Base-by-base conservation (phyloP, 768 basidiomycete species). In the Termitomyces sp. region DNA sequence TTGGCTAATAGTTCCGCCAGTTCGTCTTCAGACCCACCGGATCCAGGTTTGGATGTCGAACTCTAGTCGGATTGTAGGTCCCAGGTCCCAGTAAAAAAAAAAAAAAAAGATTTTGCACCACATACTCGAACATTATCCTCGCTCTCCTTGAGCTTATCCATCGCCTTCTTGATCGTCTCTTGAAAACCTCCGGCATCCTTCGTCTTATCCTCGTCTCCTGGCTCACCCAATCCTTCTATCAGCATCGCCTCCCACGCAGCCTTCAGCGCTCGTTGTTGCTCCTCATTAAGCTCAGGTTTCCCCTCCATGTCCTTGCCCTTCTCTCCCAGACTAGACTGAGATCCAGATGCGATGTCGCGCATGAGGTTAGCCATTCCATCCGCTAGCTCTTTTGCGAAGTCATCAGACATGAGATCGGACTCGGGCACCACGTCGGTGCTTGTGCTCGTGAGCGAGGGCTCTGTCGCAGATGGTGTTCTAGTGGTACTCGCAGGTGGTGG, bases 121-220 rank as follows among this genome's bases (percentile, higher is more conserved):
- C 47, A 79, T 82, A 72, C 82, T 69, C 14, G 80, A 58, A 51
- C 74, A 75, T 5, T 79, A 74, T 52, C 41, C 57, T 92, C 88
- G 58, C 80, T 85, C 66, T 84, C 78, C 64, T 81, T 84, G 56
- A 92, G 69, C 68, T 87, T 87, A 40, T 84, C 79, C 82, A 90
- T 84, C 6, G 92, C 81, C 62, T 83, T 78, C 57, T 78, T 78
- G 48, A 93, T 85, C 56, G 76, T 81, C 11, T 78, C 76, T 70
- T 90, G 88, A 70, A 91, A 94, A 4, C 9, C 32, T 43, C 26
- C 41, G 15, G 41, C 51, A 34, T 52, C 42, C 41, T 52, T 43
- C 1, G n/a, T 6, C n/a, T 52, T 43, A 24, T 41, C 26, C 17
- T 43, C 41, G 17, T 32, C 51, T 14, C 41, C 51, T 3, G 51